A percentile compares a stretch with the other conserved stretches of the same genome.
phyloP scores from a whole-genome alignment of 148 eudicot species.

The Talinum fruticosum region DNA sequence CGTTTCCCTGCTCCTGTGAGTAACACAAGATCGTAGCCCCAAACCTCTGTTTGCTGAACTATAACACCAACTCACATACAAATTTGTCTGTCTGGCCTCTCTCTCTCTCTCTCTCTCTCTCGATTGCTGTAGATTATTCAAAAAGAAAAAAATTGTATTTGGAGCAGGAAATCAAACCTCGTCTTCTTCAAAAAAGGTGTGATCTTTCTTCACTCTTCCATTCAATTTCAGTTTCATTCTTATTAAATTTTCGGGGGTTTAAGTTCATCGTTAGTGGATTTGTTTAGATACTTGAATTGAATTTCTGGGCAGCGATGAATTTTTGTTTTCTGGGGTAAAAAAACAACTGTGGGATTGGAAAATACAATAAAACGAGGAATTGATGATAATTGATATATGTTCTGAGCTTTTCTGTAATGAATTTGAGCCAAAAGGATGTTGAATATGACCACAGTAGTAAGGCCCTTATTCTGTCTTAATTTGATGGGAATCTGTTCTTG shows the following conservation, averaged over 20 bases:
- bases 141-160: neutral
- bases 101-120: neutral
- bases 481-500: neutral
- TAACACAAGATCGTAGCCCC: neutral
- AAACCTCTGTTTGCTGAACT: neutral
- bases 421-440: no score
- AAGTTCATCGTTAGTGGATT: neutral
- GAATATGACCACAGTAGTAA: no score
- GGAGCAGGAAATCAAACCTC: neutral
- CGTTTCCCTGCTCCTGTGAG: neutral
- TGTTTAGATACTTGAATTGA: neutral
- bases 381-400: neutral
- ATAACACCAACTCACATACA: neutral
- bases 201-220: neutral
- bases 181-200: neutral
- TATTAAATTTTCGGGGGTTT: neutral
- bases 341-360: neutral
- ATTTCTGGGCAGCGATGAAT: neutral
- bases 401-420: neutral
- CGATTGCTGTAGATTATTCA: neutral
- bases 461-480: no score
- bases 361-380: neutral
- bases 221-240: neutral
- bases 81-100: neutral
- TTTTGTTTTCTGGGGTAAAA: neutral